Evolutionary conservation across 2,329 filamentous ascomycete genomes (phyloP).

Genomic region (Sclerotinia spermophila): DNA sequence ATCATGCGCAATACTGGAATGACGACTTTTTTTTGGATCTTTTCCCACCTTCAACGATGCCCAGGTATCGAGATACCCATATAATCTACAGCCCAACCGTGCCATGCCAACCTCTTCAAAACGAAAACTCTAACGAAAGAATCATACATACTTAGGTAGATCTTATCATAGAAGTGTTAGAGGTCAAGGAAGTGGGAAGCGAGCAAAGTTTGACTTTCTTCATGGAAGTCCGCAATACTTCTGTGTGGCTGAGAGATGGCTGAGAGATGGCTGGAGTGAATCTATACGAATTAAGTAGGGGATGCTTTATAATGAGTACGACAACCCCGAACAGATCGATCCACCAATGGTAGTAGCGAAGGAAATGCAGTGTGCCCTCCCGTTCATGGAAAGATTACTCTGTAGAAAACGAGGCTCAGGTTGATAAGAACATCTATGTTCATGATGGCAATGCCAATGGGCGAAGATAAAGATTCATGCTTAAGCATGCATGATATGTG

Average conservation of each 20-base stretch:
- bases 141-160: not conserved
- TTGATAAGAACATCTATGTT: not conserved
- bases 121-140: not conserved
- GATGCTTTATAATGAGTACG: not conserved
- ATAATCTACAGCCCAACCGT: constrained; percentile 13
- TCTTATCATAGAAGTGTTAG: not conserved
- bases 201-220: constrained; percentile 4
- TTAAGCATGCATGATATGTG: not conserved
- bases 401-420: not conserved
- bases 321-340: not conserved
- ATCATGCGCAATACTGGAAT: constrained; percentile 19
- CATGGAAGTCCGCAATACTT: not conserved
- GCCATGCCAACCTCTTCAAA: constrained; percentile 7
- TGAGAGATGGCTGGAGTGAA: not conserved
- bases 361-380: not conserved
- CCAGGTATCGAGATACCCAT: constrained; percentile 5
- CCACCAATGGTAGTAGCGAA: constrained; percentile 7
- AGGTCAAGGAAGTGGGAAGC: not conserved
- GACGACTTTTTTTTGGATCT: constrained; percentile 5
- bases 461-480: not conserved
- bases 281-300: not conserved
- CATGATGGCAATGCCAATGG: not conserved
- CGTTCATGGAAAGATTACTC: not conserved
- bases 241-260: constrained; percentile 7
- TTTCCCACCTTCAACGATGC: constrained; percentile 1